These are phyloP conservation scores for Saxophila tyrrhenica DNA, from an alignment of 495 filamentous ascomycete genomes.

Conservation along the genomic window DNA sequence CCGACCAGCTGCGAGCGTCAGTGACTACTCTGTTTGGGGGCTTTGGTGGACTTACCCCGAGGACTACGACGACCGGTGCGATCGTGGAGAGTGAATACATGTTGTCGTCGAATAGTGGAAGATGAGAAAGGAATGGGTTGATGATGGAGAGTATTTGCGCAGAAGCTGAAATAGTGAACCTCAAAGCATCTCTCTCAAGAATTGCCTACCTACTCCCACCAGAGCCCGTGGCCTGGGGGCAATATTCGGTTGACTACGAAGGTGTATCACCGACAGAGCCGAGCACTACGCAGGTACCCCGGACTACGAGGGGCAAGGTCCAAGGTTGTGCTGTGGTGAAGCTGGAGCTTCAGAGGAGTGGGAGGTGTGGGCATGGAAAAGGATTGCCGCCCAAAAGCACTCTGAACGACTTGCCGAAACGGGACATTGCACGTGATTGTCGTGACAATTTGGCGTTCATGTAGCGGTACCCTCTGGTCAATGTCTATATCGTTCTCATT, in stretches of 20 bases:
- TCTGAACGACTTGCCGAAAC: neutral
- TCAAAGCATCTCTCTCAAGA: neutral
- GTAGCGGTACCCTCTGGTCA: too few relatives aligned
- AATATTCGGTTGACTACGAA: neutral
- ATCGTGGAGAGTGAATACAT: slow-evolving; percentile 7
- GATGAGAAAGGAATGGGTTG: too few relatives aligned
- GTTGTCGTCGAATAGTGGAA: neutral
- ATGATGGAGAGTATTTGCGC: too few relatives aligned
- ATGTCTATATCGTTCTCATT: neutral
- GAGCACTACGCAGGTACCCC: neutral
- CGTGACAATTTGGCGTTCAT: neutral
- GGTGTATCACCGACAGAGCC: neutral
- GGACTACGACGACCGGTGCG: slow-evolving; percentile 2
- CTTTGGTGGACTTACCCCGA: neutral
- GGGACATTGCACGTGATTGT: neutral
- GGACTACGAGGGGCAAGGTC: neutral
- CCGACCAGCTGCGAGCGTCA: slow-evolving; percentile 5
- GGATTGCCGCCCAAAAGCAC: neutral
- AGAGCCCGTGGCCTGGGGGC: slow-evolving; percentile 2
- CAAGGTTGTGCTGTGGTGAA: neutral
- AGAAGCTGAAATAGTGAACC: neutral
- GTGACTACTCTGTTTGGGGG: neutral
- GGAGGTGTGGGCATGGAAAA: neutral
- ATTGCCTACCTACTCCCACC: slow-evolving; percentile 5
- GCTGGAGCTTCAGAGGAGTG: neutral